Conservation (phyloP, 768 basidiomycete genomes). For the Sarcomyxa edulis region DNA sequence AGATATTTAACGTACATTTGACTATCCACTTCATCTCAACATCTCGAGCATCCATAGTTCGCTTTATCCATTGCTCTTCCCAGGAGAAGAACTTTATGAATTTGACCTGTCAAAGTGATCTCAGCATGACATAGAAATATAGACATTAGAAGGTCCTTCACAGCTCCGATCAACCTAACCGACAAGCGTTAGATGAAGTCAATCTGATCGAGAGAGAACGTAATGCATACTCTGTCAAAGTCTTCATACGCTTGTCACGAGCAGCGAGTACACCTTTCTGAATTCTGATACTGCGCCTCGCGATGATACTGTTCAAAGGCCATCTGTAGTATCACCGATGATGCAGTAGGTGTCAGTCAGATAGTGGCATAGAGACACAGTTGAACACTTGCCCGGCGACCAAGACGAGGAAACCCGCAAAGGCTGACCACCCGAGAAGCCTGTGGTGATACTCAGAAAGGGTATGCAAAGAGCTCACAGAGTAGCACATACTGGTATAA, state of each 20-base stretch:
- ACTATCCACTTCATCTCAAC: slow-evolving; percentile 76
- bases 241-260: slow-evolving; percentile 71
- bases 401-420: slow-evolving; percentile 67
- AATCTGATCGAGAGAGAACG: too few relatives aligned
- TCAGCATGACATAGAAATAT: too few relatives aligned
- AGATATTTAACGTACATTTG: slow-evolving; percentile 38
- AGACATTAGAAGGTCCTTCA: slow-evolving; percentile 18
- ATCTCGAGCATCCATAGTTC: slow-evolving; percentile 57
- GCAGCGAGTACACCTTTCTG: slow-evolving; percentile 56
- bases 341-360: slow-evolving; percentile 1
- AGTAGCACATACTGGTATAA: slow-evolving; percentile 70
- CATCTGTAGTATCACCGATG: slow-evolving; percentile 42
- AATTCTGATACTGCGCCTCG: slow-evolving; percentile 54
- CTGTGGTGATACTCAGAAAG: slow-evolving; percentile 29
- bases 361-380: too few relatives aligned
- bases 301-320: slow-evolving; percentile 67
- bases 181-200: too few relatives aligned
- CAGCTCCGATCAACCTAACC: slow-evolving; percentile 68
- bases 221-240: slow-evolving; percentile 77
- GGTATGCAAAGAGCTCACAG: background rate
- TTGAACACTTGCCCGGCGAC: slow-evolving; percentile 67
- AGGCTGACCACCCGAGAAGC: slow-evolving; percentile 64
- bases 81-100: slow-evolving; percentile 86
- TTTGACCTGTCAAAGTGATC: slow-evolving; percentile 38
- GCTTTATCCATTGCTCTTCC: slow-evolving; percentile 71